These are phyloP conservation scores for Scortechinia acanthostroma DNA, from an alignment of 2,329 filamentous ascomycete genomes.

Conservation along the genomic window DNA sequence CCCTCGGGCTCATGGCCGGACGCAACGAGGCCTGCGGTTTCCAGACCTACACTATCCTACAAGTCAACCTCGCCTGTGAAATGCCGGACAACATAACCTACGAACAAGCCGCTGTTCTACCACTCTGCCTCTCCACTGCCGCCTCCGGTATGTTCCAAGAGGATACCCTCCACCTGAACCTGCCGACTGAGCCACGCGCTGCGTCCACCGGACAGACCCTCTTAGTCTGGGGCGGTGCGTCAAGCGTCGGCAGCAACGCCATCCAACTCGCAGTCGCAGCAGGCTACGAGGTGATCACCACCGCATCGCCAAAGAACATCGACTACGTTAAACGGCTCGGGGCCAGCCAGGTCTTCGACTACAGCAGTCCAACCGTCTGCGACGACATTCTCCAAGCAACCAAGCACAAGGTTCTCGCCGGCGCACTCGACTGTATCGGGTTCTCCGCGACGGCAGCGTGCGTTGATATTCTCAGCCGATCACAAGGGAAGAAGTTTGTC, in stretches of 20 bases:
- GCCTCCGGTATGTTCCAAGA: conserved; percentile 16
- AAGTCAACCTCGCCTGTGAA: conserved; percentile 10
- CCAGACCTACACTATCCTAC: conserved; percentile 16
- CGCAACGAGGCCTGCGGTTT: conserved; percentile 13
- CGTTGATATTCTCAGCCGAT: neutral
- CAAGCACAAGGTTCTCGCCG: neutral
- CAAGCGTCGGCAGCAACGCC: conserved; percentile 32
- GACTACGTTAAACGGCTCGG: conserved; percentile 31
- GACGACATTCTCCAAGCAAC: conserved; percentile 14
- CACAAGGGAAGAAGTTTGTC: neutral
- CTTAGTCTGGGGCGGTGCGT: conserved; percentile 41
- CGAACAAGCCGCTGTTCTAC: conserved; percentile 17
- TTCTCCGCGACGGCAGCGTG: neutral
- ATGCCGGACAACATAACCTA: conserved; percentile 17
- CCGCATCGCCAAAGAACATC: conserved; percentile 31
- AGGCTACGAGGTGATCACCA: conserved; percentile 35
- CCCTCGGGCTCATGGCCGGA: conserved; percentile 4
- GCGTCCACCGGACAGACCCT: conserved; percentile 6
- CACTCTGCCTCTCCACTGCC: conserved; percentile 17
- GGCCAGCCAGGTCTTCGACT: conserved; percentile 32
- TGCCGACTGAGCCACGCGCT: conserved; percentile 8
- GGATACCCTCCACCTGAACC: conserved; percentile 9
- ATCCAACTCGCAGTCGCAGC: conserved; percentile 33
- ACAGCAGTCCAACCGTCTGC: conserved; percentile 20
- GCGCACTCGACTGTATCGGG: neutral